These are phyloP conservation scores for Mallotus japonicus DNA, from an alignment of 441 rosid genomes.

Conservation along the genomic window DNA sequence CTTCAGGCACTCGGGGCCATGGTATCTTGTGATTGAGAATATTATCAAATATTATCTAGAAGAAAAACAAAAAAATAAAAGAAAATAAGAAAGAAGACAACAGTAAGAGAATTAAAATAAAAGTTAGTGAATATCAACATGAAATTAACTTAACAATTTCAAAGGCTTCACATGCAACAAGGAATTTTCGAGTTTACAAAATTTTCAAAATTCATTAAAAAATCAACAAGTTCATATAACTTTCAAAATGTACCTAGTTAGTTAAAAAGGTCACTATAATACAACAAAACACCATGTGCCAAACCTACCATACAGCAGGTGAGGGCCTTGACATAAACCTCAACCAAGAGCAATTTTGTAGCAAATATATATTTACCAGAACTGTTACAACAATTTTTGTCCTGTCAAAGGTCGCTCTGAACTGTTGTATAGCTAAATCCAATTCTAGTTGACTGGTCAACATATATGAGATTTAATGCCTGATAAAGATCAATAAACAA, in stretches of 20 bases:
- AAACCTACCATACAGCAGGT: not conserved
- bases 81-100: constrained; percentile 4
- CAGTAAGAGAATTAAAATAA: constrained; percentile 8
- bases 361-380: not conserved
- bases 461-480: constrained; percentile 67
- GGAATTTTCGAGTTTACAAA: not conserved
- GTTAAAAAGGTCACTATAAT: not conserved
- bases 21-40: constrained; percentile 98
- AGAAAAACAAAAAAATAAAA: constrained; percentile 36
- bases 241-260: not conserved
- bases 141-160: constrained; percentile 2
- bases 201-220: not conserved
- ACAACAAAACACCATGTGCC: not conserved
- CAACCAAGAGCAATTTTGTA: not conserved
- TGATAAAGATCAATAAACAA: constrained; percentile 21
- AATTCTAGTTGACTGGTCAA: constrained; percentile 77
- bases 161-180: not conserved
- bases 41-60: constrained; percentile 91
- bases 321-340: not conserved
- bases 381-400: constrained; percentile 31
- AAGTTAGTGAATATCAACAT: not conserved
- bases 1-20: constrained; percentile 86
- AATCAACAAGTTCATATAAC: not conserved
- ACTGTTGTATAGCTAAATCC: constrained; percentile 70
- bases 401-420: constrained; percentile 44